phyloP scores from a whole-genome alignment of 352 stramenopile genomes.

The Discostella stelligera region DNA sequence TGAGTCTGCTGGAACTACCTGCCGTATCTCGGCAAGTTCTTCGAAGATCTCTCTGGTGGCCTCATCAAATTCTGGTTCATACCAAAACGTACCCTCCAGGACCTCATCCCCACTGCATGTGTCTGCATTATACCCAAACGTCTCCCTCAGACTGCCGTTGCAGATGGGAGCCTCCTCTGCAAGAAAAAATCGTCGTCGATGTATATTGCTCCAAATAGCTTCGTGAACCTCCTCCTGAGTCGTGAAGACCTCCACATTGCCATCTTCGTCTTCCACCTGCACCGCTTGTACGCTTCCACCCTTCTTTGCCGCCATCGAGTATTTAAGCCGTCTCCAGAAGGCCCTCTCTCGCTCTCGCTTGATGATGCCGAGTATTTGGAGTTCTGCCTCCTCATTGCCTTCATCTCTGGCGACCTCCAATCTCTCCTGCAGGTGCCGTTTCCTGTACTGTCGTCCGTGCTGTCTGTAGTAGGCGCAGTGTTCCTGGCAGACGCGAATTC shows the following conservation, averaged over 20 bases:
- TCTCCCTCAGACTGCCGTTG: not conserved
- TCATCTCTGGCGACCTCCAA: too few species aligned
- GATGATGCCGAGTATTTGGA: too few species aligned
- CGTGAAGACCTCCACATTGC: not conserved
- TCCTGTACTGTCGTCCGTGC: not conserved
- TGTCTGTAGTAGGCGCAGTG: conserved; percentile 22
- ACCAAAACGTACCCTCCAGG: too few species aligned
- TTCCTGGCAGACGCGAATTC: conserved; percentile 1
- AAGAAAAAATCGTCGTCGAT: too few species aligned
- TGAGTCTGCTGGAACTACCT: not conserved
- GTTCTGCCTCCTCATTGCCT: conserved; percentile 12
- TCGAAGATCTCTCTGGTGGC: too few species aligned
- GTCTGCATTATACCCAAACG: conserved; percentile 13
- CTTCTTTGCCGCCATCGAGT: conserved; percentile 1
- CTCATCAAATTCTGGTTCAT: not conserved
- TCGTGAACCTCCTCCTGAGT: conserved; percentile 11
- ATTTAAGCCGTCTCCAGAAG: conserved; percentile 12
- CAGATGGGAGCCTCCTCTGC: too few species aligned
- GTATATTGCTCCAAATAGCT: too few species aligned
- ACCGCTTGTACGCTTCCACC: not conserved
- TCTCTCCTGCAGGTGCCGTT: too few species aligned
- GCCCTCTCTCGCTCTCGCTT: conserved; percentile 13
- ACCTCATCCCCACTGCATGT: not conserved
- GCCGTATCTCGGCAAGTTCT: not conserved
- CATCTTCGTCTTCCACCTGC: too few species aligned